Conservation (phyloP, 2,329 filamentous ascomycete genomes). For the Phialemonium atrogriseum region DNA sequence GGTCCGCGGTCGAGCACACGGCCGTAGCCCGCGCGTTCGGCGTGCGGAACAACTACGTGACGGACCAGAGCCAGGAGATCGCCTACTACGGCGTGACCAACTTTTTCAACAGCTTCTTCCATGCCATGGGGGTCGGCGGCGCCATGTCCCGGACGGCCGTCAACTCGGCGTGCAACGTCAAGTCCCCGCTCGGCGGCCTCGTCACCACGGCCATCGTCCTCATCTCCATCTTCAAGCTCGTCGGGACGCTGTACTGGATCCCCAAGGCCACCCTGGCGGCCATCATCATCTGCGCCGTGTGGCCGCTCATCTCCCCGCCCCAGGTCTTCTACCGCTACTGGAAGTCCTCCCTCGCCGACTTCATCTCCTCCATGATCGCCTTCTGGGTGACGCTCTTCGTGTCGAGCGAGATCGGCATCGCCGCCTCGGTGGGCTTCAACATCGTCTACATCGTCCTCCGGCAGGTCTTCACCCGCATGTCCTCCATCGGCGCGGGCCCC, state of each 20-base stretch:
- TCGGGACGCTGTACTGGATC: conserved; percentile 57
- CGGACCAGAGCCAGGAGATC: conserved; percentile 58
- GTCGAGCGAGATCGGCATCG: conserved; percentile 52
- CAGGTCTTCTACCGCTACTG: conserved; percentile 55
- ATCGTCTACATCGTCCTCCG: conserved; percentile 52
- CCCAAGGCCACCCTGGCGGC: conserved; percentile 56
- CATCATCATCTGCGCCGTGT: conserved; percentile 59
- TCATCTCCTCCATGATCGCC: conserved; percentile 53
- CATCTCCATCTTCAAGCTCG: conserved; percentile 52
- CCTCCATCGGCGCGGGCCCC: conserved; percentile 17
- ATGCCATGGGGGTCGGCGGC: conserved; percentile 54
- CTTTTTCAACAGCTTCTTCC: conserved; percentile 57
- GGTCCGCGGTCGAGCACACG: conserved; percentile 53
- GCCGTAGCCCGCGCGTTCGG: conserved; percentile 58
- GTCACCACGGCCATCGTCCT: conserved; percentile 55
- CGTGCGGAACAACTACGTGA: conserved; percentile 51
- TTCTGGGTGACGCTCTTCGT: conserved; percentile 58
- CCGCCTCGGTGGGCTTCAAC: conserved; percentile 52
- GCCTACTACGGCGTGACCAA: conserved; percentile 55
- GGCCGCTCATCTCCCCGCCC: conserved; percentile 50
- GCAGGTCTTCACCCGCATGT: conserved; percentile 42
- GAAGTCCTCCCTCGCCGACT: conserved; percentile 57
- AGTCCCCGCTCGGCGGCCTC: conserved; percentile 51
- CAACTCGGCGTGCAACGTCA: conserved; percentile 56
- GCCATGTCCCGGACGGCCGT: conserved; percentile 62